Conservation (phyloP, 2,329 filamentous ascomycete genomes). For the Helminthosporium solani region DNA sequence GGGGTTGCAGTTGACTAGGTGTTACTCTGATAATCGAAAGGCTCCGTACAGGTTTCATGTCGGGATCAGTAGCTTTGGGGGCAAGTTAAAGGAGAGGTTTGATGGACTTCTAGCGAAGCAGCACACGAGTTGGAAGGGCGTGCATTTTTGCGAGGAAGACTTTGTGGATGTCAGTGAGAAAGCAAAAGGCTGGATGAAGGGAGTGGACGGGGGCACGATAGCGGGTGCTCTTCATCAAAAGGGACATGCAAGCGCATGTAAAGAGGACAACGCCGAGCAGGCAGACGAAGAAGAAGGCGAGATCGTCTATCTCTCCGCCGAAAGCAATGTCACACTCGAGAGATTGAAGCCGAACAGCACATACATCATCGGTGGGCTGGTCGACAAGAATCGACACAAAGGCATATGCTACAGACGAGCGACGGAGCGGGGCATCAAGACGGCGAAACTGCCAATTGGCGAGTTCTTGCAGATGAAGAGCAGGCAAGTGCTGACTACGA, state of each 20-base stretch:
- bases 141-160: conserved; percentile 71
- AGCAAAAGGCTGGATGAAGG: conserved; percentile 68
- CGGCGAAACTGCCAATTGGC: conserved; percentile 91
- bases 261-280: conserved; percentile 2
- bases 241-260: neutral
- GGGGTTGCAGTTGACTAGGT: conserved; percentile 77
- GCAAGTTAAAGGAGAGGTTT: conserved; percentile 73
- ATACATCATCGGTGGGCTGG: conserved; percentile 91
- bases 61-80: conserved; percentile 75
- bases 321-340: conserved; percentile 82
- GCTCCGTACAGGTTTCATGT: conserved; percentile 69
- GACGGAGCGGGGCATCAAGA: conserved; percentile 71
- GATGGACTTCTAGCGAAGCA: conserved; percentile 70
- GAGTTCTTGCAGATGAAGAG: conserved; percentile 90
- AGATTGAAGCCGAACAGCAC: conserved; percentile 82
- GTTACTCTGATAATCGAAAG: conserved; percentile 83
- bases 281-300: conserved; percentile 51
- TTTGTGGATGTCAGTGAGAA: conserved; percentile 68
- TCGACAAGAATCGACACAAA: conserved; percentile 96
- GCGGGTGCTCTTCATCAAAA: conserved; percentile 56
- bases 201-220: conserved; percentile 58
- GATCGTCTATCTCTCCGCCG: conserved; percentile 86
- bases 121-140: conserved; percentile 76
- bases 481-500: conserved; percentile 83
- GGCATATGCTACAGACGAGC: conserved; percentile 87